phyloP scores from a whole-genome alignment of 306 rosid species.

The Glycine latifolia region DNA sequence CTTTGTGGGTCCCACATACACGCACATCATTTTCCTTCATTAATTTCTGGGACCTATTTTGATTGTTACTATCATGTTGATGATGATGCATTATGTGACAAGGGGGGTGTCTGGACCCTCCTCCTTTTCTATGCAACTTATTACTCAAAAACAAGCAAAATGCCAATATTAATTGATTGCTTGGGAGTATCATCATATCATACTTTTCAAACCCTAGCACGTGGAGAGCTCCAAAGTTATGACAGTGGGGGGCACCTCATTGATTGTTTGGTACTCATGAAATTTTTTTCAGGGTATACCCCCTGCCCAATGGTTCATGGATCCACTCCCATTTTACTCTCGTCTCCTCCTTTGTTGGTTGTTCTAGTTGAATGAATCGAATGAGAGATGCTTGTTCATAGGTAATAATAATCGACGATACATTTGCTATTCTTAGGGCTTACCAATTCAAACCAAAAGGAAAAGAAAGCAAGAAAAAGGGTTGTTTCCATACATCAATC shows the following conservation, averaged over 20 bases:
- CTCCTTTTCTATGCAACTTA: constrained; percentile 43
- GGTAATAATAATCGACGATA: neutral
- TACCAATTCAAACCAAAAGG: constrained; percentile 6
- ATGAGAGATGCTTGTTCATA: neutral
- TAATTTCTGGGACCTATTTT: constrained; percentile 44
- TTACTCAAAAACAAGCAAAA: constrained; percentile 25
- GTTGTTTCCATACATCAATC: no score
- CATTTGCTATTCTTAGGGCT: neutral
- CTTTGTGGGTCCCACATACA: constrained; percentile 46
- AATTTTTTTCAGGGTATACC: constrained; percentile 9
- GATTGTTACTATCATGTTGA: constrained; percentile 43
- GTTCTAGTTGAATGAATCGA: constrained; percentile 34
- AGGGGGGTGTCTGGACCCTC: constrained; percentile 39
- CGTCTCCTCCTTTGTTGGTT: constrained; percentile 32
- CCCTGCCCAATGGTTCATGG: neutral
- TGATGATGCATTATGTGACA: constrained; percentile 46
- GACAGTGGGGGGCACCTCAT: constrained; percentile 51
- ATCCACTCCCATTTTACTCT: constrained; percentile 32
- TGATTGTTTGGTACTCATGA: constrained; percentile 27
- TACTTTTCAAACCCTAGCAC: constrained; percentile 49
- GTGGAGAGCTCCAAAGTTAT: constrained; percentile 49
- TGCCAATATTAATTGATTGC: constrained; percentile 19
- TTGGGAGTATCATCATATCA: constrained; percentile 36
- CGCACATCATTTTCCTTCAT: constrained; percentile 48
- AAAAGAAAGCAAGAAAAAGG: neutral